phyloP scores from a whole-genome alignment of 352 stramenopile species.

The Phytopythium aichiense region DNA sequence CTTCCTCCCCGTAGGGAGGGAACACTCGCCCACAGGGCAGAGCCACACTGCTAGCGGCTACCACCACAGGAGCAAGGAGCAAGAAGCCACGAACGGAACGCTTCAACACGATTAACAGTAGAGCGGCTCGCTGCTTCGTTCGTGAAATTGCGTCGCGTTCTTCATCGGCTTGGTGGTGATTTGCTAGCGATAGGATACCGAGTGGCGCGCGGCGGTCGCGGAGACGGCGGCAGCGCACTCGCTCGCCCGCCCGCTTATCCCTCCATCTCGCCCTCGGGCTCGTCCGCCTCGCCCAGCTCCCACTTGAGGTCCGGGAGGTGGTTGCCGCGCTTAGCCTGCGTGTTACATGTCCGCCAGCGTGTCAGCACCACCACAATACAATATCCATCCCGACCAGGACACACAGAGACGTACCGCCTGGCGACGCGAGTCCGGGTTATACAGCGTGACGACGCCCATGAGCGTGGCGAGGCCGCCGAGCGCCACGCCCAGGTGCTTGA shows the following conservation, averaged over 20 bases:
- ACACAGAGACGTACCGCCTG: constrained; percentile 53
- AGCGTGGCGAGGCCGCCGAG: constrained; percentile 59
- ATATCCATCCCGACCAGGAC: background rate
- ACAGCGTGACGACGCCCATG: constrained; percentile 76
- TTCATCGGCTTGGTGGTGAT: background rate
- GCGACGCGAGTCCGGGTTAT: constrained; percentile 76
- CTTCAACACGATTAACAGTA: background rate
- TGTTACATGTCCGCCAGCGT: background rate
- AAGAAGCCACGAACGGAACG: background rate
- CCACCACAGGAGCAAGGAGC: background rate
- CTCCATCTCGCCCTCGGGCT: constrained; percentile 82
- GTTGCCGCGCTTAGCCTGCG: constrained; percentile 67
- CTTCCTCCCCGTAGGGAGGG: background rate
- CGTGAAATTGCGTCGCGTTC: background rate
- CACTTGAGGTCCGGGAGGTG: constrained; percentile 76
- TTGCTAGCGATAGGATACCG: constrained; percentile 8
- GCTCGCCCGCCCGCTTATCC: constrained; percentile 35
- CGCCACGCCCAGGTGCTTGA: constrained; percentile 58
- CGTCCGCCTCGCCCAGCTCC: constrained; percentile 69
- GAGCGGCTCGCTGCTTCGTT: background rate
- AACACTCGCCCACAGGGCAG: background rate
- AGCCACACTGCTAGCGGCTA: background rate
- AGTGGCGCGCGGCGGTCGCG: background rate
- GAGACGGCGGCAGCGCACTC: background rate
- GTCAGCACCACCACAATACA: background rate